Evolutionary conservation across 768 basidiomycete species (phyloP), one percentile per base, ranked within the genome.

Genomic region (Lactarius evosmus): DNA sequence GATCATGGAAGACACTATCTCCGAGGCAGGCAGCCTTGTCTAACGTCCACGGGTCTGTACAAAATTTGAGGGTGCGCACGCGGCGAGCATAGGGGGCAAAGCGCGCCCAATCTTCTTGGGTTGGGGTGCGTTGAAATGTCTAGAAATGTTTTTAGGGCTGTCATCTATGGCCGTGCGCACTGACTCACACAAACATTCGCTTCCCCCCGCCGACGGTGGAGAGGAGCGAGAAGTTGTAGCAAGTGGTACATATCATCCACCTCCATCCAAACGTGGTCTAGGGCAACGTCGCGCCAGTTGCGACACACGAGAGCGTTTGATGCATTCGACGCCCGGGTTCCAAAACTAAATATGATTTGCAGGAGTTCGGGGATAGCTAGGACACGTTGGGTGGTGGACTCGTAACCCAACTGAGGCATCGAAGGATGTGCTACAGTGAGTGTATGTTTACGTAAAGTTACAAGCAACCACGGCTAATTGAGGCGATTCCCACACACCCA

Each of bases 11-110:
- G 44, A 67, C 66, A 25, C 41, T 46, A 14, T 59, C 54, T 27
- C 41, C 53, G 7, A 68, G 56, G 19, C 2, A 8, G 25, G 29
- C 25, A 6, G 46, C 40, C 17, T n/a, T 63, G 51, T 62, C 60
- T 7, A 3, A 17, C 38, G 22, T 27, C 32, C 38, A 22, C n/a
- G 25, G 7, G 50, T 33, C 11, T 27, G 16, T 32, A n/a, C 40
- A 33, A 44, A 57, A 58, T 19, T 53, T 57, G 33, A 68, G 58
- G 58, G 58, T 44, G 36, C 66, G 67, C 25, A 68, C 66, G 19
- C 67, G 67, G 25, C 67, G 61, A 52, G 67, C 67, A 50, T 68
- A 68, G 33, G 66, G 62, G 16, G 59, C 38, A 34, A 68, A 68
- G 3, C 59, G 61, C 19, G 50, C 49, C 67, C 66, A 68, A n/a